Evolutionary conservation across 129 eudicot genomes (phyloP), one percentile per base, ranked within the genome.

Genomic region (Flaveria bidentis): DNA sequence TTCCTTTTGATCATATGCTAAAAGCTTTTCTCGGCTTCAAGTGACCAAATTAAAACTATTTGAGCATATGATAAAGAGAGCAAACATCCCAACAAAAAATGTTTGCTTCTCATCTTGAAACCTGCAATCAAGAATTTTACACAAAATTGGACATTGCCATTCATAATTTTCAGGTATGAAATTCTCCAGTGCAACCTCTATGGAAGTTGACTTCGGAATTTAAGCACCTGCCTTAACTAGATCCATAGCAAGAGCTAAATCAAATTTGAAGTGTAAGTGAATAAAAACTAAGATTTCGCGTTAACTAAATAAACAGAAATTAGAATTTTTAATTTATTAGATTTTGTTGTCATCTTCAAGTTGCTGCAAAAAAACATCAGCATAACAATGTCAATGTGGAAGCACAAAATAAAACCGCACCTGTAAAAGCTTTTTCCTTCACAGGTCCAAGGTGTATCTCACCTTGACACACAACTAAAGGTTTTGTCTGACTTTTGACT

Each of bases 151-250:
- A 20, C 15, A 4, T 60, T 30, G 16, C 13, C n/a, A 30, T 33
- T 28, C 46, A 30, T 15, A 63, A 61, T 18, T 6, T 62, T 26
- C n/a, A 22, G 20, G 45, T 62, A 62, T 63, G 23, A 33, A 28
- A 63, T 63, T 63, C 46, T 63, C 30, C 13, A 0, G 45, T 11
- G 46, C 45, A 30, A 10, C 44, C 67, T 25, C n/a, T 15, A 30
- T 30, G 41, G 17, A 63, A 28, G 69, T 15, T 63, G 69, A 30
- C 69, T 63, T 63, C 69, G 25, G 9, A 63, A 63, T 13, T 30
- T 63, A 63, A 63, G 12, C 4, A 12, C 52, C 52, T 47, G 15
- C n/a, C 52, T 47, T 47, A 47, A 47, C 51, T 46, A 46, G 51
- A 46, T 46, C 51, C 51, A 13, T 12, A 47, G 3, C 52, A 47